Evolutionary conservation across 305 asterid species (phyloP), one percentile per base, ranked within the genome.

Genomic region (Salvia sclarea): DNA sequence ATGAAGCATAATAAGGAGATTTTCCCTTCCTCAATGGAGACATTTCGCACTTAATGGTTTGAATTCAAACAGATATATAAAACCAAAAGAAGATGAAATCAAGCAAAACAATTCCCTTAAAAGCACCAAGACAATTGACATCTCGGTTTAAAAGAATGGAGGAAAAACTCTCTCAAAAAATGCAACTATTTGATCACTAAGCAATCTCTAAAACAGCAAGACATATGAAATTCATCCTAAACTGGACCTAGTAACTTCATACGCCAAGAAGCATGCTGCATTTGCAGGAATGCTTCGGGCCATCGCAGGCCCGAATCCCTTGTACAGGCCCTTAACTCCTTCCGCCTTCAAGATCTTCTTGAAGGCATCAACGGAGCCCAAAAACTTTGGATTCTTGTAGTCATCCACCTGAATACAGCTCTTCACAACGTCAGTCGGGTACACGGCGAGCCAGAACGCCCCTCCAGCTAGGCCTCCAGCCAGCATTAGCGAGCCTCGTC

Each of bases 301-400:
- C 96, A 92, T 88, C 45, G 98, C 98, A 0, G 98, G 98, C 44
- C 95, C 96, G 57, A 92, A 92, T 0, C 98, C 98, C 83, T 83
- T 92, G 62, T 89, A 92, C 18, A 92, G 86, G 17, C 98, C 98
- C 45, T 82, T 88, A 37, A 89, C 81, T 5, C 98, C 98, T 64
- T 90, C 96, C 1, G 85, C 57, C 77, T 81, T 85, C 75, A 92
- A 68, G 72, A 85, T 90, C 83, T 90, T 92, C 48, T 74, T 76
- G 59, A 88, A 82, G 0, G 98, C 96, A 33, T 92, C 93, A 0
- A 86, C 38, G 33, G 89, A 85, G 41, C 98, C 98, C 1, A 90
- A 85, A 50, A 60, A 92, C 80, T 81, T 92, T 0, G 98, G 98
- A 49, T 84, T 90, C 73, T 82, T 86, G 71, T 82, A 88, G 64